phyloP scores from a whole-genome alignment of 2,329 filamentous ascomycete species.

The Colletotrichum nymphaeae region DNA sequence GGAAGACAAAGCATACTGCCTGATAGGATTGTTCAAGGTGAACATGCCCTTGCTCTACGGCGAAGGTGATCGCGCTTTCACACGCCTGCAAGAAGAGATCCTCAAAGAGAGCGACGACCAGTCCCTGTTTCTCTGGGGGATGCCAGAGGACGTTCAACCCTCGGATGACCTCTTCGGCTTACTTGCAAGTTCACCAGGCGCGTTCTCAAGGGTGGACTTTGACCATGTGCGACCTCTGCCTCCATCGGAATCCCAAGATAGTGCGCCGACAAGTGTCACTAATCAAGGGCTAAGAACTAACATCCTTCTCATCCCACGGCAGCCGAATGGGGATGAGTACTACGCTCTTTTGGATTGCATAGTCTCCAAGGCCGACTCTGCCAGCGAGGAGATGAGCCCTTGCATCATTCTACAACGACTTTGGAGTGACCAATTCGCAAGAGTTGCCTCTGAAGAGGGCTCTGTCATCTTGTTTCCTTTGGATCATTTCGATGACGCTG shows the following conservation, averaged over 20 bases:
- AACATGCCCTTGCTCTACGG: slow-evolving; percentile 44
- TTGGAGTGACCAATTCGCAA: slow-evolving; percentile 21
- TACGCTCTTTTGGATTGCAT: slow-evolving; percentile 18
- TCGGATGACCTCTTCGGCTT: background rate
- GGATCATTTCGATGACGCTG: background rate
- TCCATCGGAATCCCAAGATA: background rate
- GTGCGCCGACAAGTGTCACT: background rate
- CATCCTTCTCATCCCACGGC: slow-evolving; percentile 1
- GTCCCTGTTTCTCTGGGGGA: slow-evolving; percentile 18
- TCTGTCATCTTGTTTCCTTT: background rate
- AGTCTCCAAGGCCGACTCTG: background rate
- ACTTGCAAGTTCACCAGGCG: background rate
- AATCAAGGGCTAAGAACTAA: slow-evolving; percentile 13
- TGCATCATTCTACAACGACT: background rate
- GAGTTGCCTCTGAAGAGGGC: background rate
- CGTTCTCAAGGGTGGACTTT: background rate
- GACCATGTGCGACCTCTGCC: slow-evolving; percentile 5
- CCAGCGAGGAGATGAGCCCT: background rate
- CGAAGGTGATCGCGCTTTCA: slow-evolving; percentile 40
- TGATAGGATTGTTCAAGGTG: slow-evolving; percentile 43
- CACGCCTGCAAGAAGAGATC: slow-evolving; percentile 34
- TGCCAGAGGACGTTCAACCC: background rate
- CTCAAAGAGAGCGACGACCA: slow-evolving; percentile 22
- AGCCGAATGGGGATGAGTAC: background rate
- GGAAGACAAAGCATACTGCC: slow-evolving; percentile 43